Evolutionary conservation across 176 grass and related monocot genomes (phyloP), one percentile per base, ranked within the genome.

Genomic region (Dendrocalamus sinicus): DNA sequence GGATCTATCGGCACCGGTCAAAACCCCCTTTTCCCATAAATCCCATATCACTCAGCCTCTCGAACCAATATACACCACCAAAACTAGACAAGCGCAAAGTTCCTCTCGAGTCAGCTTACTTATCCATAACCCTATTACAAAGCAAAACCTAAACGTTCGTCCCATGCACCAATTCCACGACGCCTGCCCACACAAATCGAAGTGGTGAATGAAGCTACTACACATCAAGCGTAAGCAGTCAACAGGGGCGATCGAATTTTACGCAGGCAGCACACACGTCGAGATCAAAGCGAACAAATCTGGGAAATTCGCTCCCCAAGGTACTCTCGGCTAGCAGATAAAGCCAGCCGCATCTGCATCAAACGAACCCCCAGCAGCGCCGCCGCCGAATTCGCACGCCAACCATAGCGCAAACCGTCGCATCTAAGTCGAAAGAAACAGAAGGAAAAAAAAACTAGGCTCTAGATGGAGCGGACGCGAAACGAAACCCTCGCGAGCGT

Each of bases 391-490:
- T 52, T 66, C 35, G 46, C 73, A 9, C 37, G 15, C 24, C 32
- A 35, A 26, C 26, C 40, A 47, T 5, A 43, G 57, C 57, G 20
- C 8, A 59, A 59, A 23, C 20, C 22, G 57, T n/a, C 22, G 9
- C 57, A n/a, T 11, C 8, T n/a, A 59, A 59, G 20, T 9, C 20
- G 9, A 59, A 59, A n/a, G 57, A n/a, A 59, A 20, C 30, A 7
- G 19, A 52, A 67, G 15, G 26, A 26, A 26, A 5, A 55, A 17
- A 16, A 44, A 8, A 7, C 14, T 4, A 13, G 40, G 60, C 46
- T 57, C 54, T 10, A 2, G 12, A 90, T 91, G 75, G 89, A 89
- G 44, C 80, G 78, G 79, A 54, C 43, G 71, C 80, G 22, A 24
- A 45, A 37, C 66, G 61, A 10, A 76, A 37, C 13, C 64, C 69